Evolutionary conservation across 2,329 filamentous ascomycete species (phyloP).

Genomic region (Xylariaceae sp.): DNA sequence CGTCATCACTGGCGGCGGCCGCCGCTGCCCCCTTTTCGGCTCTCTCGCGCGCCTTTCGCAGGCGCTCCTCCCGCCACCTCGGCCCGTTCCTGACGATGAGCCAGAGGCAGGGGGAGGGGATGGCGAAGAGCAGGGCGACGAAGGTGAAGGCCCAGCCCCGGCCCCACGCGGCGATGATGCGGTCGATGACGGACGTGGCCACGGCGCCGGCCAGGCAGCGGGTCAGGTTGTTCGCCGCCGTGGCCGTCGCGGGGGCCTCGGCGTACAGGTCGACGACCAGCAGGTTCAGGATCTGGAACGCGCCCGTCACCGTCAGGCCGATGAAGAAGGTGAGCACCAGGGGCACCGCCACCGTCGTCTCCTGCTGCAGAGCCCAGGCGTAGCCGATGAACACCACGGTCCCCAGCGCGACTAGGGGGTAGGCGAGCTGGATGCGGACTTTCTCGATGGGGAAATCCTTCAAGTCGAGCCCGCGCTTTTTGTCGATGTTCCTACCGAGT

Average conservation of each 20-base stretch:
- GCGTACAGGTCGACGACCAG: slow-evolving; percentile 58
- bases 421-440: slow-evolving; percentile 46
- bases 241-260: slow-evolving; percentile 51
- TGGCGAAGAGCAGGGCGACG: slow-evolving; percentile 42
- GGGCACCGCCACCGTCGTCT: slow-evolving; percentile 45
- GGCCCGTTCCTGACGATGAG: slow-evolving; percentile 42
- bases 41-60: slow-evolving; percentile 28
- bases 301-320: slow-evolving; percentile 50
- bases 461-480: slow-evolving; percentile 47
- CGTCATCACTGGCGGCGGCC: no score
- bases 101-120: slow-evolving; percentile 41
- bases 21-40: slow-evolving; percentile 24
- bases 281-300: slow-evolving; percentile 56
- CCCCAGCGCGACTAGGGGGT: slow-evolving; percentile 47
- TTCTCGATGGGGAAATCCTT: slow-evolving; percentile 46
- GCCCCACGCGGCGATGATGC: slow-evolving; percentile 50
- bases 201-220: slow-evolving; percentile 54
- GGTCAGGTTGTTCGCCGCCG: slow-evolving; percentile 56
- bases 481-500: slow-evolving; percentile 53
- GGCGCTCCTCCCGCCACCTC: slow-evolving; percentile 43
- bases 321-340: slow-evolving; percentile 50
- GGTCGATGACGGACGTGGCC: slow-evolving; percentile 50
- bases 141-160: slow-evolving; percentile 57
- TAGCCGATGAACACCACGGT: slow-evolving; percentile 46
- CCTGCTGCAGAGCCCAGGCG: slow-evolving; percentile 48